Base-by-base conservation (phyloP, 176 grass and related monocot species). In the Eleusine coracana region DNA sequence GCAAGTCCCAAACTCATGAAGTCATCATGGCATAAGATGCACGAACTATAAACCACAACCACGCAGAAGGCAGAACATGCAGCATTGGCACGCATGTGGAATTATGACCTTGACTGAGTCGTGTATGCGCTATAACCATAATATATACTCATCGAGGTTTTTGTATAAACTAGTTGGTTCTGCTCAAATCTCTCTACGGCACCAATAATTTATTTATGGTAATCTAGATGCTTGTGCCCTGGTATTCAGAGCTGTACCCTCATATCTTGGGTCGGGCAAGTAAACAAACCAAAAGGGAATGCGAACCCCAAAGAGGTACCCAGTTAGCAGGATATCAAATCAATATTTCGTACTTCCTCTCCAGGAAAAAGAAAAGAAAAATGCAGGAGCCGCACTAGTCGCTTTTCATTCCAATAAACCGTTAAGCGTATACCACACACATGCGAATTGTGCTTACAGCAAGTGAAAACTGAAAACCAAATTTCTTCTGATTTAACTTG, bases 61-160 rank as follows among this genome's bases (percentile, higher is more conserved):
- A 28, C 39, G n/a, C 13, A 81, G 87, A 88, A 84, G 37, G n/a
- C 13, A 81, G 87, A 88, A 84, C 45, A 84, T 68, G 75, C 23
- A 25, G 58, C 58, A 59, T 59, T 23, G 23, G 59, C 59, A 27
- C 34, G 41, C 71, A 31, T 70, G 28, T 89, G 87, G 82, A 72
- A 80, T 63, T 18, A 51, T 44, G 82, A 69, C 80, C 63, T 61
- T 25, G 82, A 34, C 29, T 3, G 76, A 60, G 69, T 34, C 51
- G 29, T 69, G 63, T 18, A 51, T 81, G 51, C 42, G 6, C 34
- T 74, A 21, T 71, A 87, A 65, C 18, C 56, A 27, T 82, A 65
- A 79, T 80, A 63, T 63, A 28, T 14, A 60, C 21, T 60, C 25
- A 29, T n/a, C 56, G 56, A 60, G 56, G 20, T 60, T 25, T 66